Conservation (phyloP, 2,329 filamentous ascomycete genomes). For the Neoarthrinium moseri region DNA sequence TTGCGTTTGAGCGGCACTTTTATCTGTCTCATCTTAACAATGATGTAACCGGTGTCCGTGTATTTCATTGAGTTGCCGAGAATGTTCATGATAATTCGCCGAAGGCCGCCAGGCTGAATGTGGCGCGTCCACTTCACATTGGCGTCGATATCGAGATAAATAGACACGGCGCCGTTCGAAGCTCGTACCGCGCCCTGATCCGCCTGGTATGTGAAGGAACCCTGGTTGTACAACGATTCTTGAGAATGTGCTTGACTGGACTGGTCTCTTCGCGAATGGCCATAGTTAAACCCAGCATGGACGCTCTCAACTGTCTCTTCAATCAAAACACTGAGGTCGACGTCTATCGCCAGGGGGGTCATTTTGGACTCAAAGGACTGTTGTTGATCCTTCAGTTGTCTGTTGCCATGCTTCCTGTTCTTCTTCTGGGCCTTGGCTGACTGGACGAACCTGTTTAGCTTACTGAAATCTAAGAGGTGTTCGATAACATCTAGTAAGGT, state of each 20-base stretch:
- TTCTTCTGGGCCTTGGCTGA: conserved; percentile 13
- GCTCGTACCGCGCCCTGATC: background rate
- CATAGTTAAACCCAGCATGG: conserved; percentile 41
- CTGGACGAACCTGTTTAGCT: conserved; percentile 43
- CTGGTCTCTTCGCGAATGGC: background rate
- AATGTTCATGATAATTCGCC: conserved; percentile 61
- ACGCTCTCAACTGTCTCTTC: conserved; percentile 49
- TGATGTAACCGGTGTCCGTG: conserved; percentile 37
- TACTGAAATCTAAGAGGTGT: conserved; percentile 53
- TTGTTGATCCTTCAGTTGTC: conserved; percentile 7
- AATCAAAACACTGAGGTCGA: conserved; percentile 37
- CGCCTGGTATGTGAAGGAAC: background rate
- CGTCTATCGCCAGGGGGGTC: conserved; percentile 21
- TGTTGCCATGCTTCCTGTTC: conserved; percentile 10
- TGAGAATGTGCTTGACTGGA: background rate
- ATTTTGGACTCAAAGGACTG: conserved; percentile 18
- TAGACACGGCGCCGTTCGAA: conserved; percentile 29
- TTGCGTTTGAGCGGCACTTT: conserved; percentile 14
- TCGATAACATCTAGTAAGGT: conserved; percentile 54
- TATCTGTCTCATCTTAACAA: conserved; percentile 16
- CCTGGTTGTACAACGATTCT: background rate
- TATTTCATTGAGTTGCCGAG: conserved; percentile 65
- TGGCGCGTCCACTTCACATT: conserved; percentile 50
- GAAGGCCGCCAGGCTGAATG: conserved; percentile 49
- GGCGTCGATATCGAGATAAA: conserved; percentile 50